Evolutionary conservation across 116 monocot species (phyloP).

Genomic region (Posidonia oceanica): DNA sequence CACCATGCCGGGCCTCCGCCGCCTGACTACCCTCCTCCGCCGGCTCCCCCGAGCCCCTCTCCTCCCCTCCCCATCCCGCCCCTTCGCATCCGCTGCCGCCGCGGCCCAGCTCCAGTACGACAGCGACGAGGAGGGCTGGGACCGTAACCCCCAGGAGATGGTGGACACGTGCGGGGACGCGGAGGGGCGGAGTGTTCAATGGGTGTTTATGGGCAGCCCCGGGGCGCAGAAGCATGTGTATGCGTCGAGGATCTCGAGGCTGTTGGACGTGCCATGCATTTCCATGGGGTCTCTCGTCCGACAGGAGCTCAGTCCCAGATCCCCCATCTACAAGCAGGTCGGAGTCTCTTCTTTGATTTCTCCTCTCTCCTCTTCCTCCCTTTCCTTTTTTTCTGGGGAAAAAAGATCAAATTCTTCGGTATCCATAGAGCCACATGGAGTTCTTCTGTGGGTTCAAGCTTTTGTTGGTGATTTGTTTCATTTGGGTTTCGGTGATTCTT

Average conservation of each 20-base stretch:
- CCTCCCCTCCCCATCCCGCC: background rate
- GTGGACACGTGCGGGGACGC: conserved; percentile 27
- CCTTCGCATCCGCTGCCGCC: conserved; percentile 18
- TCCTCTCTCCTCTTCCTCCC: background rate
- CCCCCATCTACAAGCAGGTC: conserved; percentile 79
- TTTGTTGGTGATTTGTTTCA: background rate
- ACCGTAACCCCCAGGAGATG: background rate
- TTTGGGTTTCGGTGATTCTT: background rate
- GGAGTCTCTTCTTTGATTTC: background rate
- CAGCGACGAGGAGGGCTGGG: background rate
- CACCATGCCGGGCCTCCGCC: conserved; percentile 6
- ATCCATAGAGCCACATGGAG: too few species aligned
- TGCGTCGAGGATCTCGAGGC: conserved; percentile 53
- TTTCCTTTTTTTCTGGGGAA: background rate
- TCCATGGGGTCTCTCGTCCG: conserved; percentile 81
- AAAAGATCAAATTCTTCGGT: background rate
- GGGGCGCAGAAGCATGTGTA: conserved; percentile 75
- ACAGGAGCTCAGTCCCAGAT: conserved; percentile 58
- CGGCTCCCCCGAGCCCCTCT: background rate
- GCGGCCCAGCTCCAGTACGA: conserved; percentile 14
- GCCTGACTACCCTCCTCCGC: conserved; percentile 13
- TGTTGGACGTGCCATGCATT: conserved; percentile 65
- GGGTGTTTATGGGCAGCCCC: conserved; percentile 78
- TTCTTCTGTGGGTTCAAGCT: too few species aligned
- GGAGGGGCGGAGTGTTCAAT: conserved; percentile 36